Evolutionary conservation across 2,329 filamentous ascomycete species (phyloP).

Genomic region (Clarireedia paspali): DNA sequence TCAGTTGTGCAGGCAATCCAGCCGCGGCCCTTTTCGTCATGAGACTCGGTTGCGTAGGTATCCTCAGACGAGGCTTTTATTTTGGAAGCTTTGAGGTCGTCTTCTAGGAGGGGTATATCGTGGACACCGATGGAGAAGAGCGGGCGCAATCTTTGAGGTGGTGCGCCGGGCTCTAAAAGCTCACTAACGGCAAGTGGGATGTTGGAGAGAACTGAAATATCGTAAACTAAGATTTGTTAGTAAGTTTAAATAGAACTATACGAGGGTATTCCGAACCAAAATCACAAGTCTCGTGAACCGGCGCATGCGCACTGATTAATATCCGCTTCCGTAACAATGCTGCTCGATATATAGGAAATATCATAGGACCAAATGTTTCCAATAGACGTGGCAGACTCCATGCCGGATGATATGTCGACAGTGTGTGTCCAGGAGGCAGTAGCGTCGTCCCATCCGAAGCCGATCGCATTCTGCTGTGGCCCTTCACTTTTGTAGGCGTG

Average conservation of each 20-base stretch:
- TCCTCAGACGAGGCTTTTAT: conserved; percentile 30
- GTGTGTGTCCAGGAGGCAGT: conserved; percentile 52
- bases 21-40: conserved; percentile 48
- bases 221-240: conserved; percentile 60
- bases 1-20: conserved; percentile 97
- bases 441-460: conserved; percentile 54
- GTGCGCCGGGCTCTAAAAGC: conserved; percentile 54
- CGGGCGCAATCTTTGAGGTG: conserved; percentile 62
- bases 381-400: conserved; percentile 72
- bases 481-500: conserved; percentile 29
- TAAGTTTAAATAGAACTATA: background rate
- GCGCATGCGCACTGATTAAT: conserved; percentile 76
- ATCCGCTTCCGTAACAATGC: conserved; percentile 83
- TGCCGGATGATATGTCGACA: conserved; percentile 78
- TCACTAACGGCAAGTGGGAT: conserved; percentile 69
- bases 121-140: conserved; percentile 93
- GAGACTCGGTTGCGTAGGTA: conserved; percentile 27
- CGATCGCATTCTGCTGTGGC: conserved; percentile 49
- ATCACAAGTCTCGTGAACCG: conserved; percentile 78
- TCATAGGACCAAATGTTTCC: conserved; percentile 78
- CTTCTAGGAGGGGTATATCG: conserved; percentile 73
- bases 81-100: conserved; percentile 43
- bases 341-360: conserved; percentile 86
- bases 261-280: conserved; percentile 54
- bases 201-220: conserved; percentile 86